Percentiles rank a stretch among this genome's conserved stretches.
Conservation (phyloP, 257 asterid species). For the Capsicum chinense region DNA sequence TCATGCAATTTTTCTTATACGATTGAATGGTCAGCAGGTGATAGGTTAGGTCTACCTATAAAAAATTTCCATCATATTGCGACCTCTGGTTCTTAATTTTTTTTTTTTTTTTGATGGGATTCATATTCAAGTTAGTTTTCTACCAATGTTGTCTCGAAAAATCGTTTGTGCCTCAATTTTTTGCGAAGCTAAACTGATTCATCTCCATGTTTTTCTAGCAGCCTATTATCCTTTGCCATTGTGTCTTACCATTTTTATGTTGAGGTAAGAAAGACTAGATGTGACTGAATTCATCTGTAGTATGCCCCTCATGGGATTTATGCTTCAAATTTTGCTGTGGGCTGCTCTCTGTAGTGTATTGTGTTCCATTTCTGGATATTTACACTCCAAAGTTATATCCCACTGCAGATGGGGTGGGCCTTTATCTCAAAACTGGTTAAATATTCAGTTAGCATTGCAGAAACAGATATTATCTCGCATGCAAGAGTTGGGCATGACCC, state of each 20-base stretch:
- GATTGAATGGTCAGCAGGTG: constrained; percentile 20
- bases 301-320: constrained; percentile 14
- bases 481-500: constrained; percentile 95
- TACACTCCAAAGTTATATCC: constrained; percentile 23
- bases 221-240: constrained; percentile 19
- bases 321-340: constrained; percentile 19
- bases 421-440: constrained; percentile 84
- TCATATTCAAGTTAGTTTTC: not conserved
- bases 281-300: not conserved
- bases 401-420: constrained; percentile 97
- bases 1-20: not conserved
- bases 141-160: not conserved
- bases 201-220: not conserved
- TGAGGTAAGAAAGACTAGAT: not conserved
- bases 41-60: not conserved
- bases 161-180: not conserved
- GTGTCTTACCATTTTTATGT: constrained; percentile 5
- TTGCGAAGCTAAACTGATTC: not conserved
- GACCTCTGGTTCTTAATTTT: not conserved
- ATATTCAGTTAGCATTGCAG: constrained; percentile 76
- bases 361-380: not conserved
- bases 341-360: constrained; percentile 16
- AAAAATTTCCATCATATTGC: not conserved
- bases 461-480: constrained; percentile 82
- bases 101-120: not conserved